These are phyloP conservation scores for Plenodomus tracheiphilus DNA, from an alignment of 2,329 filamentous ascomycete species.

Conservation along the genomic window DNA sequence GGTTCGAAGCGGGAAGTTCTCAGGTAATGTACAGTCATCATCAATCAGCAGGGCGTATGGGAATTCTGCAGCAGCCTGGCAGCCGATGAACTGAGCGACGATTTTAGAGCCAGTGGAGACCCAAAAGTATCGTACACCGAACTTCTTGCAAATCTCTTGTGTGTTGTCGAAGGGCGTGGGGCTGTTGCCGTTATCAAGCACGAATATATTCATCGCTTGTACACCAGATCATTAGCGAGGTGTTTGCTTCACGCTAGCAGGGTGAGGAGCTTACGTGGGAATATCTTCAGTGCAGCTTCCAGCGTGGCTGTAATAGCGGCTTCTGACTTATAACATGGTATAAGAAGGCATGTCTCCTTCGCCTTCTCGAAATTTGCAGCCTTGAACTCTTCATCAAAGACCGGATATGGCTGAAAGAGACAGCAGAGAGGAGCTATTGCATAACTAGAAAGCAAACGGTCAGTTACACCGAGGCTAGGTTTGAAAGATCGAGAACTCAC, in stretches of 20 bases:
- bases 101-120: slow-evolving; percentile 18
- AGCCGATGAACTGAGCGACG: slow-evolving; percentile 18
- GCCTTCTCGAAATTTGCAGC: slow-evolving; percentile 34
- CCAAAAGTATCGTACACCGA: slow-evolving; percentile 19
- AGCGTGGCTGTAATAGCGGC: slow-evolving; percentile 15
- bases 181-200: slow-evolving; percentile 18
- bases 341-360: slow-evolving; percentile 25
- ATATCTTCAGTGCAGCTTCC: slow-evolving; percentile 18
- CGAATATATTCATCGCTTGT: slow-evolving; percentile 13
- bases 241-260: no score
- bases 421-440: slow-evolving; percentile 38
- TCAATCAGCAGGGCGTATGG: slow-evolving; percentile 21
- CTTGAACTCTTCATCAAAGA: slow-evolving; percentile 14
- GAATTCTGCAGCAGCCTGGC: slow-evolving; percentile 16
- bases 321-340: slow-evolving; percentile 19
- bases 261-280: slow-evolving; percentile 3
- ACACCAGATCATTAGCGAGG: no score
- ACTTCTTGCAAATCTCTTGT: slow-evolving; percentile 16
- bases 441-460: slow-evolving; percentile 9
- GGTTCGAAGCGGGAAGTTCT: slow-evolving; percentile 17
- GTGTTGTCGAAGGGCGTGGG: slow-evolving; percentile 19
- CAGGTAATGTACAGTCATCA: slow-evolving; percentile 16
- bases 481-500: slow-evolving; percentile 40
- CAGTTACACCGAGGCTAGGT: slow-evolving; percentile 16
- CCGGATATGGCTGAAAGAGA: slow-evolving; percentile 38